These are phyloP conservation scores for Macaranga tanarius DNA, from an alignment of 441 rosid species.

Conservation along the genomic window DNA sequence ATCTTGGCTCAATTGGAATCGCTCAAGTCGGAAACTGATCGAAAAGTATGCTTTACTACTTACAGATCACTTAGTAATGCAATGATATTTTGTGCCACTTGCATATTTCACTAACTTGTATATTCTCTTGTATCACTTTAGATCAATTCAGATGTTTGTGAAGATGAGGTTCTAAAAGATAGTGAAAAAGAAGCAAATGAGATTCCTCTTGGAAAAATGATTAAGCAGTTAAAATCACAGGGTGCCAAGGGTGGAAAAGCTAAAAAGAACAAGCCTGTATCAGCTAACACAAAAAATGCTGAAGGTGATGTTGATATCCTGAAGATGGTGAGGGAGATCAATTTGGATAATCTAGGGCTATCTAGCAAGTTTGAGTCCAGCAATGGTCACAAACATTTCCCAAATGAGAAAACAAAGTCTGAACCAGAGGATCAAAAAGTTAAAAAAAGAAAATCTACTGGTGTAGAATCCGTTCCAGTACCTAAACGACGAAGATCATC, in stretches of 20 bases:
- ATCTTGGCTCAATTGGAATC: constrained; percentile 68
- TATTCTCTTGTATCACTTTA: constrained; percentile 32
- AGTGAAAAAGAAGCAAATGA: constrained; percentile 77
- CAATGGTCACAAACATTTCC: constrained; percentile 71
- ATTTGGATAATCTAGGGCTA: constrained; percentile 59
- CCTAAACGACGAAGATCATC: constrained; percentile 82
- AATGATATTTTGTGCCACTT: constrained; percentile 16
- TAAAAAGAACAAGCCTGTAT: constrained; percentile 48
- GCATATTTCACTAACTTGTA: constrained; percentile 25
- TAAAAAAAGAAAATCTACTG: constrained; percentile 59
- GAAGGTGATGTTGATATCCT: constrained; percentile 81
- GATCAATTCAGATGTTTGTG: constrained; percentile 49
- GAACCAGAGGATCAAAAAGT: constrained; percentile 45
- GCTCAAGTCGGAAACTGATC: constrained; percentile 60
- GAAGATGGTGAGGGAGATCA: constrained; percentile 93
- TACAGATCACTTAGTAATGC: constrained; percentile 16
- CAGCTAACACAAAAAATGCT: constrained; percentile 48
- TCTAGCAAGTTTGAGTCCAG: constrained; percentile 70
- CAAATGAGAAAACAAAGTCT: constrained; percentile 42
- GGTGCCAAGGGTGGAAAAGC: constrained; percentile 59
- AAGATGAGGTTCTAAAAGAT: constrained; percentile 52
- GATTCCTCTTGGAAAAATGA: constrained; percentile 74
- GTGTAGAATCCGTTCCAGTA: constrained; percentile 48
- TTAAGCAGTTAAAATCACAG: constrained; percentile 69
- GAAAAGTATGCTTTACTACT: constrained; percentile 48